phyloP scores from a whole-genome alignment of 2,329 filamentous ascomycete genomes.

The Xylaria sp. region DNA sequence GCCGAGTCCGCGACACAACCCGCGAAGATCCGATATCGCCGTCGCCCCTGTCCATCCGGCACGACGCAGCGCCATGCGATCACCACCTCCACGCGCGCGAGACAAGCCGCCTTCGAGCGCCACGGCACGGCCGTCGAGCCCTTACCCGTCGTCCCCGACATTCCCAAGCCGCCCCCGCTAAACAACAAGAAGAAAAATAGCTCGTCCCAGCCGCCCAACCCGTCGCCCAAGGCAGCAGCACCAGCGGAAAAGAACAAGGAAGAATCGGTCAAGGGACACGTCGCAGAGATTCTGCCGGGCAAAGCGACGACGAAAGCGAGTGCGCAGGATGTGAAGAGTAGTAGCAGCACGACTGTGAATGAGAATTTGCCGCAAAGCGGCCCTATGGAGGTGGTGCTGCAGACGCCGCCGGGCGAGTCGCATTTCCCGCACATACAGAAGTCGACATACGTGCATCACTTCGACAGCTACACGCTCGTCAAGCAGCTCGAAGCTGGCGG shows the following conservation, averaged over 20 bases:
- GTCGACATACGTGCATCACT: conserved; percentile 86
- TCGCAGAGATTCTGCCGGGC: conserved; percentile 8
- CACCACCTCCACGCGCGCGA: conserved; percentile 34
- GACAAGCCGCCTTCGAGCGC: conserved; percentile 46
- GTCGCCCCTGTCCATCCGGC: conserved; percentile 24
- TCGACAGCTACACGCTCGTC: conserved; percentile 89
- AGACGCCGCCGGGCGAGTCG: conserved; percentile 32
- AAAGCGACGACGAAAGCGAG: conserved; percentile 10
- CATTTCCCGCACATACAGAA: conserved; percentile 59
- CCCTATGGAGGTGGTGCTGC: conserved; percentile 47
- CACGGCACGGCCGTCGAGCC: conserved; percentile 60
- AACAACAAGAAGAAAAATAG: conserved; percentile 10
- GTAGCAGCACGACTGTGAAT: conserved; percentile 25
- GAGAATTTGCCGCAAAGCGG: conserved; percentile 39
- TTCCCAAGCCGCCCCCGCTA: conserved; percentile 24
- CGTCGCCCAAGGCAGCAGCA: background rate
- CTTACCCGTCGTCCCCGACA: conserved; percentile 31
- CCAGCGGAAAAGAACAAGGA: conserved; percentile 10
- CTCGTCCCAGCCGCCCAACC: conserved; percentile 14
- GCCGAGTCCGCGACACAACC: conserved; percentile 42
- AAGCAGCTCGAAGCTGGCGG: conserved; percentile 67
- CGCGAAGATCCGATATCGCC: conserved; percentile 37
- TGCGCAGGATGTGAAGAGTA: background rate
- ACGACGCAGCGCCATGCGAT: conserved; percentile 33
- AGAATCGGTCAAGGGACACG: conserved; percentile 9